A percentile compares a stretch with the other conserved stretches of the same genome.
Conservation (phyloP, 2,329 filamentous ascomycete genomes). For the Albophoma yamanashiensis region DNA sequence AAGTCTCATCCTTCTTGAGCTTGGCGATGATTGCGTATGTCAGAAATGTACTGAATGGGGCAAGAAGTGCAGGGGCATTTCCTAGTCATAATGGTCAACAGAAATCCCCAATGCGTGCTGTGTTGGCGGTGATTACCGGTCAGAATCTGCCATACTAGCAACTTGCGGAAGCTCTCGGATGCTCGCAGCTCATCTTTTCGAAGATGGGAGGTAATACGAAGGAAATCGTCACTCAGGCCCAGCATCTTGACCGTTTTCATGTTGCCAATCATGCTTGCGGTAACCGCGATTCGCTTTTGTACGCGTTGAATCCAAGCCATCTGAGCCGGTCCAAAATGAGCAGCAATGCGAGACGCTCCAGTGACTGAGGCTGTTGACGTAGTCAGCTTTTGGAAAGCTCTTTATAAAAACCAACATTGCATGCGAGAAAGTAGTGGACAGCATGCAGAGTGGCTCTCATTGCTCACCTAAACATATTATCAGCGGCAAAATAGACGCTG, state of each 20-base stretch:
- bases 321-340: not conserved
- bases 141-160: not conserved
- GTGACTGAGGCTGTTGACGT: not conserved
- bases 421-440: too few species aligned
- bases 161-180: not conserved
- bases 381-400: not conserved
- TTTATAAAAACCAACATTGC: too few species aligned
- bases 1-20: not conserved
- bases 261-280: not conserved
- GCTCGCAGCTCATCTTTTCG: not conserved
- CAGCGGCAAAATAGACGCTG: not conserved
- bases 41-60: not conserved
- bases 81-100: not conserved
- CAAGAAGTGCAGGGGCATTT: not conserved
- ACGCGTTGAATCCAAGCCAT: not conserved
- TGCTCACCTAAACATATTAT: not conserved
- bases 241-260: conserved; percentile 3
- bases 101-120: not conserved
- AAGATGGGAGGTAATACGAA: not conserved
- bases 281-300: conserved; percentile 1
- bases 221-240: not conserved
- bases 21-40: not conserved
- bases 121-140: not conserved
- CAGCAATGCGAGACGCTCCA: not conserved
- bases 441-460: not conserved